Base-by-base conservation (phyloP, 75 land plant genomes). In the Picea sitchensis region DNA sequence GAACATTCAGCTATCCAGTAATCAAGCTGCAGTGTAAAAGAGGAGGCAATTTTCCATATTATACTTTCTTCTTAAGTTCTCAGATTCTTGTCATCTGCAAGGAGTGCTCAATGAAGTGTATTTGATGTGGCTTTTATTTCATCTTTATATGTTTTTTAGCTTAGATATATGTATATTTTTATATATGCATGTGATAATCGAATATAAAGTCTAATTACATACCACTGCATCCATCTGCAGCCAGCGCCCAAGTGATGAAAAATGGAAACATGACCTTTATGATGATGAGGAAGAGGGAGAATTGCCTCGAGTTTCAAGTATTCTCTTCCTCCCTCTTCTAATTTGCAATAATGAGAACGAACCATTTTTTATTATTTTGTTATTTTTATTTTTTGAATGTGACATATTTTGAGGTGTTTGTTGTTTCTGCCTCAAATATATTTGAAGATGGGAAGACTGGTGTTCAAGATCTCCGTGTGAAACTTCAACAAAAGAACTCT, bases 231-330 rank as follows among this genome's bases (percentile, higher is more conserved):
- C 26, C 7, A 34, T 78, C 15, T 84, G 75, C 84, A 90, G 92
- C 79, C 86, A 78, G 61, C 89, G 90, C 58, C 82, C 82, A 73
- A 80, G 73, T 83, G 90, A 85, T 78, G 92, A 90, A 73, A 92
- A 88, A 73, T 92, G 94, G 94, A 83, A 92, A 54, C 94, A 92
- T 84, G 94, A 92, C 83, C 87, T 89, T 72, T 89, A 76, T 76
- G 69, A 80, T 58, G 81, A 80, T 2, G 75, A 61, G 60, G 77
- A 83, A 58, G 81, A 89, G 3, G 79, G 80, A 47, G 80, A 83
- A 60, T 83, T 82, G 77, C 84, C 83, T 65, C 87, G 83, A 79
- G 65, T 78, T 78, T 83, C 88, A 78, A 84, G 94, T 92, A 91
- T 76, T 79, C 75, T 63, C 51, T 78, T 36, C 36, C 14, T 68